Percentiles rank a stretch among this genome's conserved stretches.
Conservation (phyloP, 2,329 filamentous ascomycete genomes). For the Xenosphaeropsis pyriputrescens region DNA sequence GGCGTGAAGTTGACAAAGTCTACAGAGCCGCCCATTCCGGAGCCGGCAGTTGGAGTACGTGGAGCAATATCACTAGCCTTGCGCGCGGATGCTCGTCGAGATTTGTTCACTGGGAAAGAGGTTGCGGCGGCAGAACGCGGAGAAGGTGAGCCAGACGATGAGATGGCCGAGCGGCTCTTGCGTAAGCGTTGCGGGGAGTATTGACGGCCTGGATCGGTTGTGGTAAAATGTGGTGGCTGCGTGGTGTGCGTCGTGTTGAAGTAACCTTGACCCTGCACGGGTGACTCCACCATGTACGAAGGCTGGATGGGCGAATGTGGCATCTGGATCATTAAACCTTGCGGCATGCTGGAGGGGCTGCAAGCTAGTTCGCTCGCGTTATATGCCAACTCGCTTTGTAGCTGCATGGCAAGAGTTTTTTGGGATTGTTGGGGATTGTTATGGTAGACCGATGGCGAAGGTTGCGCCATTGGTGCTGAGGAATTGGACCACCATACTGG, state of each 20-base stretch:
- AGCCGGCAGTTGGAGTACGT: slow-evolving; percentile 20
- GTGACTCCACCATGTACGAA: slow-evolving; percentile 9
- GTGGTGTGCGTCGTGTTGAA: slow-evolving; percentile 3
- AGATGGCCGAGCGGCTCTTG: slow-evolving; percentile 4
- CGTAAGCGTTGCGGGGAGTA: background rate
- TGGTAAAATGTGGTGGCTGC: background rate
- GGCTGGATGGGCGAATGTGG: slow-evolving; percentile 7
- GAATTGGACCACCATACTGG: slow-evolving; percentile 16
- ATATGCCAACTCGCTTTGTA: slow-evolving; percentile 14
- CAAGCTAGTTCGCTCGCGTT: slow-evolving; percentile 7
- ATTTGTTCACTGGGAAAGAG: slow-evolving; percentile 12
- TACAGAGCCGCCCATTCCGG: slow-evolving; percentile 19
- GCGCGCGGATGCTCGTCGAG: slow-evolving; percentile 6
- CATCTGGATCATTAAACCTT: slow-evolving; percentile 17
- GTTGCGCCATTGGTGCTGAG: slow-evolving; percentile 12
- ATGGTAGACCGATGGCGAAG: slow-evolving; percentile 11
- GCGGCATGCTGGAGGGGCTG: slow-evolving; percentile 5
- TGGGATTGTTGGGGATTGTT: slow-evolving; percentile 12
- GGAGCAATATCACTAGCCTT: slow-evolving; percentile 15
- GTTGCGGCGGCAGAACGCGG: slow-evolving; percentile 3
- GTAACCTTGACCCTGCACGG: slow-evolving; percentile 8
- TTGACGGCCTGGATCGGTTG: background rate
- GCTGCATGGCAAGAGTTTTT: slow-evolving; percentile 13
- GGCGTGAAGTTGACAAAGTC: slow-evolving; percentile 88
- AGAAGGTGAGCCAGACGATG: slow-evolving; percentile 5